Percentiles rank a stretch among this genome's conserved stretches.
phyloP scores from a whole-genome alignment of 2,329 filamentous ascomycete species.

The Diaporthe vexans region DNA sequence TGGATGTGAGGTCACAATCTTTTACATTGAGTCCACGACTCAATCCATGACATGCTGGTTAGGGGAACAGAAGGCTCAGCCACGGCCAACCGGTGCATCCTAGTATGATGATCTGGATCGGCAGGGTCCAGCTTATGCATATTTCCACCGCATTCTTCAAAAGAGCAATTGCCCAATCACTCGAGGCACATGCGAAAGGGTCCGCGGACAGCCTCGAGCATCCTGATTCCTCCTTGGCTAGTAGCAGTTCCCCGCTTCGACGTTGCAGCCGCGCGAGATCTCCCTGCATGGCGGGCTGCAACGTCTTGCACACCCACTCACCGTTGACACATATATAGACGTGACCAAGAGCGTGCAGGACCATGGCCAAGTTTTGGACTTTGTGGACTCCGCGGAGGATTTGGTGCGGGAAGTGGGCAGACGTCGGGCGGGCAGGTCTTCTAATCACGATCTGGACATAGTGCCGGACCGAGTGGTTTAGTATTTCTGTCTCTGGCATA shows the following conservation, averaged over 20 bases:
- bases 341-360: background rate
- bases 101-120: no score
- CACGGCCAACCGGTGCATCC: no score
- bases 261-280: slow-evolving; percentile 23
- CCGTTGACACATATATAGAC: background rate
- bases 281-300: background rate
- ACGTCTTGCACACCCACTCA: background rate
- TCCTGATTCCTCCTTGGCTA: background rate
- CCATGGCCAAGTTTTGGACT: background rate
- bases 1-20: slow-evolving; percentile 16
- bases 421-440: background rate
- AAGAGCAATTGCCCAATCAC: background rate
- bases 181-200: background rate
- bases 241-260: slow-evolving; percentile 22
- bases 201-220: slow-evolving; percentile 24
- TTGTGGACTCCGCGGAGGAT: background rate
- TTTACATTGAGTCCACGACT: background rate
- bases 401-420: slow-evolving; percentile 11
- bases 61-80: background rate
- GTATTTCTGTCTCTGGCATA: no score
- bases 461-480: background rate
- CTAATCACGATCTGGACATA: no score
- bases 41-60: background rate
- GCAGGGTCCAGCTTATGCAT: background rate
- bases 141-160: background rate